A percentile compares a stretch with the other conserved stretches of the same genome.
Evolutionary conservation across 2,329 filamentous ascomycete species (phyloP).

Genomic region (Sclerotinia glacialis): DNA sequence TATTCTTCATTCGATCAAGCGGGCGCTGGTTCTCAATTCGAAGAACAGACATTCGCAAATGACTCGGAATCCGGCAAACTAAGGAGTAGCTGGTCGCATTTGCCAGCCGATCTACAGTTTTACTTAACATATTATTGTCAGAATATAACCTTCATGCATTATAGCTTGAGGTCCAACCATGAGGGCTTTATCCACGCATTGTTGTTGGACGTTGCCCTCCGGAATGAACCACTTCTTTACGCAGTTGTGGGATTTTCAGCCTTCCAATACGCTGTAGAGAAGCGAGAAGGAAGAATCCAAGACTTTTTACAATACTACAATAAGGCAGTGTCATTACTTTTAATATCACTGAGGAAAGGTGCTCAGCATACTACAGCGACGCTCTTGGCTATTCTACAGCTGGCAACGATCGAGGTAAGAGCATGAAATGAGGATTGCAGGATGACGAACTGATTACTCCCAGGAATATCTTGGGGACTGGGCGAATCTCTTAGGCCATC

Average conservation of each 20-base stretch:
- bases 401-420: slow-evolving; percentile 87
- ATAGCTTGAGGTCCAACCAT: slow-evolving; percentile 69
- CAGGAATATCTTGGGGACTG: slow-evolving; percentile 95
- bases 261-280: slow-evolving; percentile 74
- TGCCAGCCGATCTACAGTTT: slow-evolving; percentile 69
- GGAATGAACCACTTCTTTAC: slow-evolving; percentile 79
- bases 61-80: slow-evolving; percentile 23
- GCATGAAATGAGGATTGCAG: slow-evolving; percentile 7
- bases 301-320: slow-evolving; percentile 90
- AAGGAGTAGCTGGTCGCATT: slow-evolving; percentile 52
- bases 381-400: slow-evolving; percentile 81
- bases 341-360: slow-evolving; percentile 66
- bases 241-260: slow-evolving; percentile 85
- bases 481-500: slow-evolving; percentile 89
- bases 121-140: slow-evolving; percentile 77
- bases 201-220: slow-evolving; percentile 69
- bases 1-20: slow-evolving; percentile 31
- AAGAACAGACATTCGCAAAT: slow-evolving; percentile 35
- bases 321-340: slow-evolving; percentile 74
- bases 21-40: slow-evolving; percentile 21
- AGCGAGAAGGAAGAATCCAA: slow-evolving; percentile 69
- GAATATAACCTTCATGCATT: slow-evolving; percentile 78
- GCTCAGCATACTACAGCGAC: slow-evolving; percentile 71
- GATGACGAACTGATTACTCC: slow-evolving; percentile 24
- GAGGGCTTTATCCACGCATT: slow-evolving; percentile 70